phyloP scores from a whole-genome alignment of 1,139 yeast genomes.

The Cylindricascospora bacillispora region DNA sequence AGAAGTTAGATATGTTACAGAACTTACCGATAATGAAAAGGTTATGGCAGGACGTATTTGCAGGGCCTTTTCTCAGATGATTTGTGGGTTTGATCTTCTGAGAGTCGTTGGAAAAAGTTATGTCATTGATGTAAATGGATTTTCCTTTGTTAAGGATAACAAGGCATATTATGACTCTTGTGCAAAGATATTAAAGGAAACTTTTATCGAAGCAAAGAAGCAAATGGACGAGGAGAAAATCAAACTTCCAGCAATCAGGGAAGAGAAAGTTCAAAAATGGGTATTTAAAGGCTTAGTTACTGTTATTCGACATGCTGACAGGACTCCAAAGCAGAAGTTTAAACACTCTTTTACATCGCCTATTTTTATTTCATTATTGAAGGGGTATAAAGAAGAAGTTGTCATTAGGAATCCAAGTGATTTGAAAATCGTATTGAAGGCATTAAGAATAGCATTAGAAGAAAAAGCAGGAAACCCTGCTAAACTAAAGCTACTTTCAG shows the following conservation, averaged over 20 bases:
- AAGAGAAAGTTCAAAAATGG: slow-evolving; percentile 92
- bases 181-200: slow-evolving; percentile 60
- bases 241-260: slow-evolving; percentile 27
- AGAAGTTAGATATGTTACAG: slow-evolving; percentile 83
- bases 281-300: slow-evolving; percentile 85
- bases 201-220: slow-evolving; percentile 51
- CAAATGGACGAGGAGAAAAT: slow-evolving; percentile 34
- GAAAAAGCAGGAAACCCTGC: slow-evolving; percentile 66
- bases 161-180: slow-evolving; percentile 74
- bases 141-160: slow-evolving; percentile 93
- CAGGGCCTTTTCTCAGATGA: slow-evolving; percentile 76
- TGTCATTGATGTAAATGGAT: slow-evolving; percentile 97
- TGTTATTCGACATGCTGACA: slow-evolving; percentile 92
- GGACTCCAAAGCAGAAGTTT: slow-evolving; percentile 98
- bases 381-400: slow-evolving; percentile 93
- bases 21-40: slow-evolving; percentile 60
- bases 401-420: slow-evolving; percentile 85
- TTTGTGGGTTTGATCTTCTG: slow-evolving; percentile 91
- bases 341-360: slow-evolving; percentile 89
- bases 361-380: slow-evolving; percentile 70
- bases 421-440: slow-evolving; percentile 70
- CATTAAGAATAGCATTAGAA: slow-evolving; percentile 71
- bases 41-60: slow-evolving; percentile 70
- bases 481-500: slow-evolving; percentile 63
- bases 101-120: slow-evolving; percentile 81